phyloP scores from a whole-genome alignment of 257 asterid species.

The Solanum raphanifolium region DNA sequence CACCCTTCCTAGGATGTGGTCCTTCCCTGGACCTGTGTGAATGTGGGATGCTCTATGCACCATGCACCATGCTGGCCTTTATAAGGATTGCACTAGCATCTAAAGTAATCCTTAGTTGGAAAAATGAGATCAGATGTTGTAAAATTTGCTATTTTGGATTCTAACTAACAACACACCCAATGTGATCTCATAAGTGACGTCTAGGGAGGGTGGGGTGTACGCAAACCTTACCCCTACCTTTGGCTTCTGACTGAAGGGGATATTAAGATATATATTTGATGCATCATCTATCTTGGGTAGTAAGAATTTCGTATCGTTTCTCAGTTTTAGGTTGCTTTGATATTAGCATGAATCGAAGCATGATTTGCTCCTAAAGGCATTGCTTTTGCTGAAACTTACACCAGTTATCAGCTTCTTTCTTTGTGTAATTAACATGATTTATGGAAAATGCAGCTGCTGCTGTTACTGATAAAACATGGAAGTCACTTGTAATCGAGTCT shows the following conservation, averaged over 20 bases:
- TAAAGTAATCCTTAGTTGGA: background rate
- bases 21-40: background rate
- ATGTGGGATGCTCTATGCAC: background rate
- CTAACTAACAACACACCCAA: background rate
- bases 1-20: background rate
- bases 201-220: background rate
- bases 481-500: constrained; percentile 41
- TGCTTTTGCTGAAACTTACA: background rate
- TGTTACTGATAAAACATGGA: constrained; percentile 54
- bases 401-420: background rate
- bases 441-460: constrained; percentile 46
- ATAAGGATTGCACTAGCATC: background rate
- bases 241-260: background rate
- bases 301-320: background rate
- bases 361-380: background rate
- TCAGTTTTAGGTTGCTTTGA: background rate
- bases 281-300: background rate
- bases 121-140: background rate
- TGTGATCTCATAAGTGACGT: background rate
- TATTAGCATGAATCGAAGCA: background rate
- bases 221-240: background rate
- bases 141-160: background rate
- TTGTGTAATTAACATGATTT: background rate
- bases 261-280: background rate
- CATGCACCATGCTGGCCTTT: background rate